Evolutionary conservation across 2,329 filamentous ascomycete genomes (phyloP), one percentile per base, ranked within the genome.

Genomic region (Thielaviopsis ethacetica): DNA sequence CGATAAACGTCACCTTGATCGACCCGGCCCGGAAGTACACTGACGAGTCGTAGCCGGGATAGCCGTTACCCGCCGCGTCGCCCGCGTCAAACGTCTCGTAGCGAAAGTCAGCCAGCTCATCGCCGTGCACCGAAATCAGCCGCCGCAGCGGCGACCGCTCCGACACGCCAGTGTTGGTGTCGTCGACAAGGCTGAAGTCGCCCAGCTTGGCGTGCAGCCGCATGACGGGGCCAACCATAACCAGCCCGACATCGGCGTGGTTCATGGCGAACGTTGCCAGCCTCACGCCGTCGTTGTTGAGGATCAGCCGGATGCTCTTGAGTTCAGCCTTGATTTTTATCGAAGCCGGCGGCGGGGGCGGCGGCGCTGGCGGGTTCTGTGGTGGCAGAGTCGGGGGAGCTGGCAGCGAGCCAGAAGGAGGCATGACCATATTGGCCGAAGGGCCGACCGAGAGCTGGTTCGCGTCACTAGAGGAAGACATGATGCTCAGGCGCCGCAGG

Each of bases 241-340:
- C 95, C 6, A 98, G 84, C 1, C 88, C 88, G 38, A 96, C 85
- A 67, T 96, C 88, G 1, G 91, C 93, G 61, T 93, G 91, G 64
- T 89, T 94, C 66, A 99, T 82, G 58, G 90, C 93, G 19, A 98
- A 72, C 0, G 93, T 98, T 27, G 93, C 93, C 27, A 99, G 78
- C 26, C 93, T 83, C 60, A 97, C 94, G 0, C 93, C 93, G 68
- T 99, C 94, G 63, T 98, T 97, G 69, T 99, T 99, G 59, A 99
- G 76, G 63, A 98, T 91, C 27, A 98, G 77, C 2, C 89, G 83
- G 63, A 99, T 95, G 73, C 87, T 91, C 73, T 95, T 94, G 62
- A 99, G 74, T 62, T 96, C 86, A 50, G 94, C 85, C 70, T 95
- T 95, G 70, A 99, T 91, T 24, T 90, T 83, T 63, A 98, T 93